Evolutionary conservation across 2,329 filamentous ascomycete species (phyloP).

Genomic region (Cadophora luteo-olivacea): DNA sequence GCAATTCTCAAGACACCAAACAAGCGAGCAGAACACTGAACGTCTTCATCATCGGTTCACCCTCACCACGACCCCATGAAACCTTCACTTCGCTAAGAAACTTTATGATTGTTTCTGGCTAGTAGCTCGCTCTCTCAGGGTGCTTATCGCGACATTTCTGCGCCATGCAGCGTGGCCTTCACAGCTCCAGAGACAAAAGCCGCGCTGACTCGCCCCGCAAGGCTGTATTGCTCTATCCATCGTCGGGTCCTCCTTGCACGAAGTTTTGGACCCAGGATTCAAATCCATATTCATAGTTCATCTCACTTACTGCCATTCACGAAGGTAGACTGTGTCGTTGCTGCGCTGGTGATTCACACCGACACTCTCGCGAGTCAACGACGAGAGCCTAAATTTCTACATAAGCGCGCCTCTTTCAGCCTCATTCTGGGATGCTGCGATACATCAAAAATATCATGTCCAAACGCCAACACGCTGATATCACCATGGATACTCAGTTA

Average conservation of each 20-base stretch:
- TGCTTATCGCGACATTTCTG: background rate
- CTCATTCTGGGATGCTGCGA: slow-evolving; percentile 13
- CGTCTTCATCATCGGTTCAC: background rate
- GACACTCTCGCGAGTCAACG: slow-evolving; percentile 2
- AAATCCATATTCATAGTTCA: background rate
- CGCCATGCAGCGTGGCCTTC: slow-evolving; percentile 9
- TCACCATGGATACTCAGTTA: slow-evolving; percentile 13
- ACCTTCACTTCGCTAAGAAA: background rate
- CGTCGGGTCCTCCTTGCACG: slow-evolving; percentile 11
- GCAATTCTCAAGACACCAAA: background rate
- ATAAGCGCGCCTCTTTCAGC: slow-evolving; percentile 10
- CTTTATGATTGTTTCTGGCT: background rate
- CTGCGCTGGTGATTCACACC: slow-evolving; percentile 5
- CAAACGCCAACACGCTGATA: slow-evolving; percentile 20
- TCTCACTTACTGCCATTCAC: background rate
- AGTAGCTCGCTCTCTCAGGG: background rate
- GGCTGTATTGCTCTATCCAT: background rate
- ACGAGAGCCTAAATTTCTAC: background rate
- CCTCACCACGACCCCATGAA: background rate
- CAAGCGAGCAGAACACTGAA: background rate
- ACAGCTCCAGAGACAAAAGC: background rate
- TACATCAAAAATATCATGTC: slow-evolving; percentile 19
- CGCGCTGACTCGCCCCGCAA: background rate
- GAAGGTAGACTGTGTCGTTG: background rate
- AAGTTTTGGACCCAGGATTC: background rate